Evolutionary conservation across 192 early-diverging fungal genomes (phyloP).

Genomic region (Funneliformis mosseae): DNA sequence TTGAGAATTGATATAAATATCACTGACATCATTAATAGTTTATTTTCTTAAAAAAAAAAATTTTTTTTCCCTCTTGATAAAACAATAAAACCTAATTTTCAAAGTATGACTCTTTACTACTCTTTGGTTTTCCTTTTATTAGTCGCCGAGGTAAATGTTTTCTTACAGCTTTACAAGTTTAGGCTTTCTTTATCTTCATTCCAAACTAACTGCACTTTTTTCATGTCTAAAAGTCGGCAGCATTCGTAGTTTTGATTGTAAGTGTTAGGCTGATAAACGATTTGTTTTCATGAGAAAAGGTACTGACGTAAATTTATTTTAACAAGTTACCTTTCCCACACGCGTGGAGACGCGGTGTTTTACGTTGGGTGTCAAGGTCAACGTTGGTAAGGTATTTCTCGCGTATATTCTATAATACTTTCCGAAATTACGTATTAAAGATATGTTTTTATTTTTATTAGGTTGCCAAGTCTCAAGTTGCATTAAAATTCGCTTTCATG

Average conservation of each 20-base stretch:
- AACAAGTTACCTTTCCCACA: conserved; percentile 53
- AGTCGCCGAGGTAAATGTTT: not conserved
- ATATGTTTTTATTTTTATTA: not conserved
- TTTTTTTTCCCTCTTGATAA: no score
- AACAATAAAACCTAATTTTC: not conserved
- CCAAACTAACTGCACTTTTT: not conserved
- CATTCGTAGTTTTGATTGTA: conserved; percentile 1
- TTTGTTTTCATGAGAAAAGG: not conserved
- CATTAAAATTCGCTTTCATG: conserved; percentile 55
- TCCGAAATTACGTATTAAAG: not conserved
- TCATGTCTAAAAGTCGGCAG: not conserved
- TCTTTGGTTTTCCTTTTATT: not conserved
- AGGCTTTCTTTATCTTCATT: not conserved
- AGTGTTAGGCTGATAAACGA: not conserved
- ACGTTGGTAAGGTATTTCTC: conserved; percentile 36
- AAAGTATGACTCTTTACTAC: conserved; percentile 19
- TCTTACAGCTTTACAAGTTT: not conserved
- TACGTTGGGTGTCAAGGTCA: conserved; percentile 50
- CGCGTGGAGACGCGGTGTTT: conserved; percentile 49
- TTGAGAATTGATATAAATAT: not conserved
- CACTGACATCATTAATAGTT: not conserved
- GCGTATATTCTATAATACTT: not conserved
- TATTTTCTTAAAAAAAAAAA: not conserved
- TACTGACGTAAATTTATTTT: not conserved
- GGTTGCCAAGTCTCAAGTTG: conserved; percentile 41